These are phyloP conservation scores for Rhodotorula paludigena DNA, from an alignment of 768 basidiomycete species.

Conservation along the genomic window DNA sequence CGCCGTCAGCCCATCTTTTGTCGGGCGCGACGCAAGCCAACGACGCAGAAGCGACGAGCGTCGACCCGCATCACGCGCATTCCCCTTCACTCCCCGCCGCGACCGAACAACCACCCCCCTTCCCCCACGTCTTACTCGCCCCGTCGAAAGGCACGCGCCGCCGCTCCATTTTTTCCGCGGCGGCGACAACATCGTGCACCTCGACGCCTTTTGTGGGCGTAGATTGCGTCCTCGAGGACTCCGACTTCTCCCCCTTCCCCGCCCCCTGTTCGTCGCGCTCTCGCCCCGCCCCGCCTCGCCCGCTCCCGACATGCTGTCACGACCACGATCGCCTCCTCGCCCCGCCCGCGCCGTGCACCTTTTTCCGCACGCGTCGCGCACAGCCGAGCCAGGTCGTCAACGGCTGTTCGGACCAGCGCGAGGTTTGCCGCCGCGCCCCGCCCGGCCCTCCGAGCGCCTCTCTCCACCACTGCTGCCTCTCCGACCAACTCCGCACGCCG, in stretches of 20 bases:
- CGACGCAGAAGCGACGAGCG: too few relatives aligned
- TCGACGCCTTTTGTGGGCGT: conserved; percentile 8
- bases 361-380: too few relatives aligned
- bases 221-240: conserved; percentile 9
- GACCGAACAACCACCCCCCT: neutral
- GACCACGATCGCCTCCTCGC: neutral
- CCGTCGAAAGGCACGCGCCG: too few relatives aligned
- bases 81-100: neutral
- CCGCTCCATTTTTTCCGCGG: too few relatives aligned
- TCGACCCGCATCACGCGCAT: neutral
- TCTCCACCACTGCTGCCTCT: neutral
- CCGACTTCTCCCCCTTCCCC: neutral
- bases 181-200: neutral
- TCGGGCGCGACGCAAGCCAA: conserved; percentile 3
- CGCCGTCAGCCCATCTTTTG: conserved; percentile 1
- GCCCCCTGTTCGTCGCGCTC: neutral
- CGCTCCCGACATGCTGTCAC: neutral
- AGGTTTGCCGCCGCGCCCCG: too few relatives aligned
- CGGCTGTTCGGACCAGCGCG: too few relatives aligned
- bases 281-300: too few relatives aligned
- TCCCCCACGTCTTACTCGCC: neutral
- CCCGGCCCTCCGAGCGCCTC: neutral
- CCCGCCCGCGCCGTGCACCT: too few relatives aligned
- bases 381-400: too few relatives aligned
- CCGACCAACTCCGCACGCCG: neutral